These are phyloP conservation scores for Nidularia pulvinata DNA, from an alignment of 768 basidiomycete genomes.

Conservation along the genomic window DNA sequence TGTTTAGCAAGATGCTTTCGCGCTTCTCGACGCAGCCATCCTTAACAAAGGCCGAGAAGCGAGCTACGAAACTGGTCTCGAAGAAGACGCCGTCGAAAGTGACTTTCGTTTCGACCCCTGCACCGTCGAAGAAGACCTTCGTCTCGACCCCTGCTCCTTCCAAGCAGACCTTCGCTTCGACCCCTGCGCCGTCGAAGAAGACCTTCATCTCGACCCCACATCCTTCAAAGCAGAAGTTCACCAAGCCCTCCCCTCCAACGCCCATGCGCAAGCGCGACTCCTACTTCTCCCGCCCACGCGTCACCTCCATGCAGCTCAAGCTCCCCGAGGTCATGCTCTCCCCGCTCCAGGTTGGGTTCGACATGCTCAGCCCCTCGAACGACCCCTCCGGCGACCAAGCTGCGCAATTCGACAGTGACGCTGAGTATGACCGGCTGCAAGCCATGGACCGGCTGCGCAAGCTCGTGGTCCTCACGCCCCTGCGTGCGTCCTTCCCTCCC, in stretches of 20 bases:
- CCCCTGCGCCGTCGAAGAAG: neutral
- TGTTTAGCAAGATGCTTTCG: slow-evolving; percentile 12
- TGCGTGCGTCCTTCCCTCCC: neutral
- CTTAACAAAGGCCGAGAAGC: neutral
- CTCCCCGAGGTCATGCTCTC: neutral
- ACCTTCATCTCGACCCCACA: neutral
- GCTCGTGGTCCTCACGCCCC: neutral
- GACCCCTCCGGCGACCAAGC: neutral
- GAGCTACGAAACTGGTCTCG: neutral
- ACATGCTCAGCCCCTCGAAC: neutral
- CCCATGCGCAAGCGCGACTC: too few species aligned
- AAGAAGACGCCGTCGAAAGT: neutral
- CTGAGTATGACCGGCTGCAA: neutral
- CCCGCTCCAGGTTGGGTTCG: neutral
- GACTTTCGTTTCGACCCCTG: neutral
- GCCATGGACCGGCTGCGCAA: neutral
- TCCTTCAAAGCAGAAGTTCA: neutral
- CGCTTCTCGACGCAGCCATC: slow-evolving; percentile 8
- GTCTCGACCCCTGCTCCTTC: neutral
- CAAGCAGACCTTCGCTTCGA: neutral
- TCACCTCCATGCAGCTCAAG: neutral
- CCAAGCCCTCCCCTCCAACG: too few species aligned
- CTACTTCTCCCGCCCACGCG: neutral
- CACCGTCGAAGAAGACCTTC: neutral
- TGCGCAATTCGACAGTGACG: neutral